phyloP scores from a whole-genome alignment of 345 rosid genomes.

The Corchorus olitorius region DNA sequence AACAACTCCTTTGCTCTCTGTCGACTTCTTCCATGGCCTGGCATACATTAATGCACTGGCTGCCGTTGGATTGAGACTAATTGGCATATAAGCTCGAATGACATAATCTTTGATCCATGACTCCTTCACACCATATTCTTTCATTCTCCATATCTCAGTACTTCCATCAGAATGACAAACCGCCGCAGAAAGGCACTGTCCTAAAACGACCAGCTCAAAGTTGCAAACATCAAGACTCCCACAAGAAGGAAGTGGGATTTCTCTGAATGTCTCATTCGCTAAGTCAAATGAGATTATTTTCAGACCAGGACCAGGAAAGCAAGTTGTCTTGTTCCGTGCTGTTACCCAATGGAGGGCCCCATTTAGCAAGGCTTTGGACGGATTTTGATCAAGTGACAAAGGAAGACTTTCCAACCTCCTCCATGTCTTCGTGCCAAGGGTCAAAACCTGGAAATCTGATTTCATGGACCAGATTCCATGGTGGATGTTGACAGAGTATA shows the following conservation, averaged over 20 bases:
- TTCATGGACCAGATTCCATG: not conserved
- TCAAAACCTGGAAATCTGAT: not conserved
- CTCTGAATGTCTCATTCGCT: not conserved
- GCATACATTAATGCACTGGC: not conserved
- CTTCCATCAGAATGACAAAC: too few species aligned
- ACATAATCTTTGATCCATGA: not conserved
- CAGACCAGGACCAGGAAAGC: not conserved
- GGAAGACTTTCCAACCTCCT: not conserved
- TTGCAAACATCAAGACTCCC: not conserved
- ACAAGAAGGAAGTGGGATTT: not conserved
- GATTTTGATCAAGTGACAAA: not conserved
- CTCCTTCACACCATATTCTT: not conserved
- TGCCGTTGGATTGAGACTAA: not conserved
- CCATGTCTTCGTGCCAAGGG: not conserved
- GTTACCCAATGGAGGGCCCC: not conserved
- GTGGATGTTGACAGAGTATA: not conserved
- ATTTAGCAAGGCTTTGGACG: not conserved
- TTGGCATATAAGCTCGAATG: conserved; percentile 10
- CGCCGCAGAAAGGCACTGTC: conserved; percentile 11
- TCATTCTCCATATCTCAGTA: not conserved
- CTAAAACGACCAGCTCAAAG: conserved; percentile 35
- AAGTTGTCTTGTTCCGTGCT: too few species aligned
- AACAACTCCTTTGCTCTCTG: not conserved
- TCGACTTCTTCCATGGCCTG: conserved; percentile 5
- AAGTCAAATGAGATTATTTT: not conserved